Evolutionary conservation across 345 rosid genomes (phyloP).

Genomic region (Gynandropsis gynandra): DNA sequence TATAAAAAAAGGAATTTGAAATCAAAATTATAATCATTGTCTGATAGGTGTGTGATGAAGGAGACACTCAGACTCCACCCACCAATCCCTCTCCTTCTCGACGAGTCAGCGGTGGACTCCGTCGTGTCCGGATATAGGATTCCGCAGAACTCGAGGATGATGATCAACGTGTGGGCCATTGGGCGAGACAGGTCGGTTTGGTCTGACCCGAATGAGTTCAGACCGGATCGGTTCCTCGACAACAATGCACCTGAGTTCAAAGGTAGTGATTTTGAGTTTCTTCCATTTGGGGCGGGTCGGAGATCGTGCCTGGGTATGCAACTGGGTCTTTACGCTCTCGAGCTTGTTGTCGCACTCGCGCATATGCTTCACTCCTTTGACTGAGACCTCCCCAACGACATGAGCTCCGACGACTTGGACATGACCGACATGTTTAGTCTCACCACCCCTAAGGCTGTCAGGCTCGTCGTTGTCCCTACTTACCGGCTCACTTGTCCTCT

Average conservation of each 20-base stretch:
- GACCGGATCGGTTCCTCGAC: constrained; percentile 47
- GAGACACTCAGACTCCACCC: constrained; percentile 72
- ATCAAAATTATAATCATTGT: too few relatives aligned
- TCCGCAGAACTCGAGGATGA: constrained; percentile 46
- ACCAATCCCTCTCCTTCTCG: constrained; percentile 71
- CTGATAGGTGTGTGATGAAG: constrained; percentile 35
- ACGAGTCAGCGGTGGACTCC: constrained; percentile 40
- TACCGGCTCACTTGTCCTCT: constrained; percentile 34
- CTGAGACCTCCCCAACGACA: constrained; percentile 58
- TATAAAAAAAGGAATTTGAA: too few relatives aligned
- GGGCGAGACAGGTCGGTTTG: constrained; percentile 47
- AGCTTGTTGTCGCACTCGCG: constrained; percentile 43
- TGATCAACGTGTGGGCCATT: constrained; percentile 53
- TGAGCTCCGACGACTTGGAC: constrained; percentile 49
- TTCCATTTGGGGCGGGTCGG: constrained; percentile 73
- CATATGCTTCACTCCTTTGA: constrained; percentile 61
- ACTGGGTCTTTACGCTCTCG: constrained; percentile 54
- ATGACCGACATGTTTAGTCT: constrained; percentile 56
- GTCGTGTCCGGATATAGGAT: constrained; percentile 43
- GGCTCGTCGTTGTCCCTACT: constrained; percentile 48
- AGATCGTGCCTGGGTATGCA: constrained; percentile 81
- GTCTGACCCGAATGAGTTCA: constrained; percentile 49
- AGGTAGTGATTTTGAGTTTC: constrained; percentile 48
- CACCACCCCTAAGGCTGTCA: constrained; percentile 51
- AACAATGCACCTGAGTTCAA: constrained; percentile 40